A percentile compares a stretch with the other conserved stretches of the same genome.
phyloP scores from a whole-genome alignment of 768 basidiomycete species.

The Fomitopsis serialis region DNA sequence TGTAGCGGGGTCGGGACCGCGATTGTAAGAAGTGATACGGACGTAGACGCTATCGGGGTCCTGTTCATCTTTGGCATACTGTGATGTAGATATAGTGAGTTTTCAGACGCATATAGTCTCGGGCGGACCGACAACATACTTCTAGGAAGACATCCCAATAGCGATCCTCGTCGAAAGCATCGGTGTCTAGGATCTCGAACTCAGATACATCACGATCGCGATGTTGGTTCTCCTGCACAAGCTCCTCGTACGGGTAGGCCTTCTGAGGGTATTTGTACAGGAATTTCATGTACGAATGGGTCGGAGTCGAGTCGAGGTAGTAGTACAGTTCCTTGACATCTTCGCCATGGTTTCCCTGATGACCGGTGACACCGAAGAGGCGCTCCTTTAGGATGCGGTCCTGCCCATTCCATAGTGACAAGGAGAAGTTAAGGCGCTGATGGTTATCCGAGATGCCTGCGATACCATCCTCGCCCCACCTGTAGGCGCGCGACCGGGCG shows the following conservation, averaged over 20 bases:
- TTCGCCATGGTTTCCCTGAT: slow-evolving; percentile 98
- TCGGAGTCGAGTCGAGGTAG: slow-evolving; percentile 97
- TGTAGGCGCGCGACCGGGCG: slow-evolving; percentile 87
- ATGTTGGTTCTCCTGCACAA: slow-evolving; percentile 79
- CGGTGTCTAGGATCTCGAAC: slow-evolving; percentile 92
- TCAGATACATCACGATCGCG: slow-evolving; percentile 83
- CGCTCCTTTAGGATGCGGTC: slow-evolving; percentile 97
- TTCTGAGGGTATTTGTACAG: slow-evolving; percentile 98
- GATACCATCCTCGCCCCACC: slow-evolving; percentile 99
- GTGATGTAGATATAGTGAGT: slow-evolving; percentile 6
- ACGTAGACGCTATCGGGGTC: slow-evolving; percentile 84
- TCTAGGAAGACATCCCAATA: slow-evolving; percentile 99
- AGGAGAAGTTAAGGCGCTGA: slow-evolving; percentile 84
- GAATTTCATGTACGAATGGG: slow-evolving; percentile 99
- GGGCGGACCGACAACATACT: slow-evolving; percentile 48
- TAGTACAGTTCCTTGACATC: slow-evolving; percentile 99
- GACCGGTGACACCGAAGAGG: slow-evolving; percentile 92
- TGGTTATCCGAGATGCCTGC: slow-evolving; percentile 98
- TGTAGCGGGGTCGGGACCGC: slow-evolving; percentile 91
- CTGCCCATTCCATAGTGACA: slow-evolving; percentile 92
- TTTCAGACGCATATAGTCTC: not conserved
- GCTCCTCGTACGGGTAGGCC: slow-evolving; percentile 88
- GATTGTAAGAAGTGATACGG: slow-evolving; percentile 94
- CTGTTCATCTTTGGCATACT: slow-evolving; percentile 98
- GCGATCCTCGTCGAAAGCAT: slow-evolving; percentile 83